Conservation (phyloP, 805 yeast genomes). For the Sugiyamaella mastotermitis region DNA sequence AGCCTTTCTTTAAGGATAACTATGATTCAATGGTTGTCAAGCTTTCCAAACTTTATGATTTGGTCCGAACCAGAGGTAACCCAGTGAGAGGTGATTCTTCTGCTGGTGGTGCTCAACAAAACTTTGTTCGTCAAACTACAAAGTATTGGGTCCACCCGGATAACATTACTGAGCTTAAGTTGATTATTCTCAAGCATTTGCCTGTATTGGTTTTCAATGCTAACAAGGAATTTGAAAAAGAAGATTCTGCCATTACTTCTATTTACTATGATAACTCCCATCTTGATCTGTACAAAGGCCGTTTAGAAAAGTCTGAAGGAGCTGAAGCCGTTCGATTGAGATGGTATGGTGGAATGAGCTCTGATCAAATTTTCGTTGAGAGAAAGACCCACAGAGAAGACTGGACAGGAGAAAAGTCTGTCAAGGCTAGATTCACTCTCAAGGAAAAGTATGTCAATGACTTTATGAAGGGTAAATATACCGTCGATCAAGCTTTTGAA, state of each 20-base stretch:
- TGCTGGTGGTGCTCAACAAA: slow-evolving; percentile 98
- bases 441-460: slow-evolving; percentile 88
- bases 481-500: slow-evolving; percentile 85
- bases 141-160: slow-evolving; percentile 99
- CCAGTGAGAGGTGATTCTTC: slow-evolving; percentile 92
- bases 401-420: slow-evolving; percentile 99
- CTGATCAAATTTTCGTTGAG: slow-evolving; percentile 90
- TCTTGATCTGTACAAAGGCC: slow-evolving; percentile 88
- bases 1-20: slow-evolving; percentile 94
- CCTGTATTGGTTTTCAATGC: slow-evolving; percentile 97
- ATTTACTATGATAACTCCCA: slow-evolving; percentile 89
- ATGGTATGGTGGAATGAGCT: slow-evolving; percentile 98
- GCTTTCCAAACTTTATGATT: slow-evolving; percentile 80
- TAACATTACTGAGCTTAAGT: slow-evolving; percentile 91
- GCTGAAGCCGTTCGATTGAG: slow-evolving; percentile 97
- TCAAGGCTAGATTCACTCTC: slow-evolving; percentile 89
- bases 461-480: slow-evolving; percentile 74
- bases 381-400: slow-evolving; percentile 98
- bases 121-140: slow-evolving; percentile 96
- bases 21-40: slow-evolving; percentile 85
- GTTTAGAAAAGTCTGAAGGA: slow-evolving; percentile 94
- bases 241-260: slow-evolving; percentile 94
- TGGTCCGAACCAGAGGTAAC: slow-evolving; percentile 92
- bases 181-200: slow-evolving; percentile 85
- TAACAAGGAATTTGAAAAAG: slow-evolving; percentile 89